Evolutionary conservation across 768 basidiomycete species (phyloP).

Genomic region (Rhizopogon salebrosus): DNA sequence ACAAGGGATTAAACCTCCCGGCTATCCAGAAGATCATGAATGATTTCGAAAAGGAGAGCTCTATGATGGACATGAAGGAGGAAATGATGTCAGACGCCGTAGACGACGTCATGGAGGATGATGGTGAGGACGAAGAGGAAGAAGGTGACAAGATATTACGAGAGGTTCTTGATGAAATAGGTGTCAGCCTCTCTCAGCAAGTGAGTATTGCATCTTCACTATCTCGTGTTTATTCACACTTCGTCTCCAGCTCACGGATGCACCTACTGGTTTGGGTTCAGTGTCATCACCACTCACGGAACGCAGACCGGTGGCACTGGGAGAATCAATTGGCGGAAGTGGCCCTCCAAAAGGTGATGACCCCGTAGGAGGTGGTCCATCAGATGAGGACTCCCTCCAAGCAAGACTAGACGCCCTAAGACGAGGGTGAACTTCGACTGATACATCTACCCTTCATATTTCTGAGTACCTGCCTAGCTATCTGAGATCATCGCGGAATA

Average conservation of each 20-base stretch:
- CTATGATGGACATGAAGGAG: conserved; percentile 99
- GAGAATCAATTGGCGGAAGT: conserved; percentile 42
- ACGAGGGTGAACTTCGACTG: conserved; percentile 41
- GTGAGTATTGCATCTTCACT: conserved; percentile 30
- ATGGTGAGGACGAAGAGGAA: conserved; percentile 88
- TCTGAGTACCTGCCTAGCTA: conserved; percentile 2
- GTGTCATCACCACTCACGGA: conserved; percentile 56
- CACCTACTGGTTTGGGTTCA: conserved; percentile 68
- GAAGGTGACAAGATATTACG: conserved; percentile 94
- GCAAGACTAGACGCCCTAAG: conserved; percentile 88
- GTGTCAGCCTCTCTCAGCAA: conserved; percentile 85
- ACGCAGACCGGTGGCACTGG: conserved; percentile 82
- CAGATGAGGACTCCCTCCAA: conserved; percentile 92
- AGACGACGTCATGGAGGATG: conserved; percentile 95
- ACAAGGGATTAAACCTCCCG: conserved; percentile 91
- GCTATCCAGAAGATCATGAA: conserved; percentile 95
- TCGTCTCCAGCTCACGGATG: conserved; percentile 65
- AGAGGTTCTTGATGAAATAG: conserved; percentile 96
- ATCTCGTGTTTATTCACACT: conserved; percentile 8
- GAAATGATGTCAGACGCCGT: conserved; percentile 99
- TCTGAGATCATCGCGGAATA: conserved; percentile 5
- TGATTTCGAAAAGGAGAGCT: conserved; percentile 95
- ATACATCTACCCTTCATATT: background rate
- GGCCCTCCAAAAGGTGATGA: conserved; percentile 31
- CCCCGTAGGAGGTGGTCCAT: conserved; percentile 27